Conservation (phyloP, 495 filamentous ascomycete species). For the Staphylotrichum longicolle region DNA sequence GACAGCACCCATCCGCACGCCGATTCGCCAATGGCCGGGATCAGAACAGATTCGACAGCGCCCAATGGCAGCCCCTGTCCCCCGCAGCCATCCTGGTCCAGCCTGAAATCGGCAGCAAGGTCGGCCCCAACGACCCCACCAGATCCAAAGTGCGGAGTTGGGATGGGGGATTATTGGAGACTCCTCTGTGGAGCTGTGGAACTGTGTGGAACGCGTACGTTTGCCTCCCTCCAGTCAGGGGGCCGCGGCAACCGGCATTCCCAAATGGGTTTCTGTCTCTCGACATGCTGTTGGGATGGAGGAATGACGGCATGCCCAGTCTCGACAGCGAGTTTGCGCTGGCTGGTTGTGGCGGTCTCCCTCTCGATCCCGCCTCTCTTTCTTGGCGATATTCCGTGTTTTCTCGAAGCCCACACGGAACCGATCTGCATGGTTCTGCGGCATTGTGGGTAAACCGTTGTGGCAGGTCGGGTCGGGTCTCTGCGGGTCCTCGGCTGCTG, state of each 20-base stretch:
- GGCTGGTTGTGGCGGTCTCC: not conserved
- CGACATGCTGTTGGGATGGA: too few species aligned
- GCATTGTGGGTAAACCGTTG: slow-evolving; percentile 5
- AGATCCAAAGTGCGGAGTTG: slow-evolving; percentile 15
- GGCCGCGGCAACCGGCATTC: too few species aligned
- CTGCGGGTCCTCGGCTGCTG: slow-evolving; percentile 20
- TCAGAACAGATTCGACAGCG: not conserved
- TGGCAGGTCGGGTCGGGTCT: too few species aligned
- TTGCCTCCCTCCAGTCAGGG: too few species aligned
- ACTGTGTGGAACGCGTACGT: not conserved
- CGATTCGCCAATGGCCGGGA: slow-evolving; percentile 23
- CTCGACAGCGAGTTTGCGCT: too few species aligned
- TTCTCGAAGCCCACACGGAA: slow-evolving; percentile 17
- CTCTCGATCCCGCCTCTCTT: not conserved
- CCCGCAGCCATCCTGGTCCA: slow-evolving; percentile 21
- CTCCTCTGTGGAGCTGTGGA: not conserved
- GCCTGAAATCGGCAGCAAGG: slow-evolving; percentile 12
- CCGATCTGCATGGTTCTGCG: slow-evolving; percentile 7
- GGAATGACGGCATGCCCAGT: too few species aligned
- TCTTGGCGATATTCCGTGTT: slow-evolving; percentile 9
- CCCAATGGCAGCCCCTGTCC: slow-evolving; percentile 5
- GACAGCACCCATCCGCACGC: not conserved
- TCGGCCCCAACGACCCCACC: slow-evolving; percentile 11
- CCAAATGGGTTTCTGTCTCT: too few species aligned
- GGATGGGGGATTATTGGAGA: slow-evolving; percentile 8